These are phyloP conservation scores for Ceratocystis cubensis DNA, from an alignment of 2,329 filamentous ascomycete genomes.

Conservation along the genomic window DNA sequence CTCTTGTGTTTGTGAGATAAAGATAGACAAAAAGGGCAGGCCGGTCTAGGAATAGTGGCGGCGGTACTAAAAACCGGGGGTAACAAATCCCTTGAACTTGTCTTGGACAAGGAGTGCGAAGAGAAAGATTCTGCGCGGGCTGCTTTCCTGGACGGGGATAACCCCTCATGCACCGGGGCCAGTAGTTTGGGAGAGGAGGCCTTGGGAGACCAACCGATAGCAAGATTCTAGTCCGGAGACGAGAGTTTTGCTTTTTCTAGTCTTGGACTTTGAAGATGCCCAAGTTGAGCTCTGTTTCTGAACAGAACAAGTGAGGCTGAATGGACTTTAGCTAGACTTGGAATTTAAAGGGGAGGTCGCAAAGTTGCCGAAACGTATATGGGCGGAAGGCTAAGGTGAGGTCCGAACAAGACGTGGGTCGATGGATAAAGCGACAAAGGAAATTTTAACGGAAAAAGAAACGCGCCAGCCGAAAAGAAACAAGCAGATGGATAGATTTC, in stretches of 20 bases:
- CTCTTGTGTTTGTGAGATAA: background rate
- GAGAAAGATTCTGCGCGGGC: conserved; percentile 17
- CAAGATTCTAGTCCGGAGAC: conserved; percentile 1
- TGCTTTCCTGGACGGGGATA: conserved; percentile 18
- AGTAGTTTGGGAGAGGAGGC: conserved; percentile 11
- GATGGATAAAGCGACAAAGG: background rate
- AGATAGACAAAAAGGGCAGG: background rate
- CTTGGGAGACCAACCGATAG: conserved; percentile 13
- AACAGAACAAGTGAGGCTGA: background rate
- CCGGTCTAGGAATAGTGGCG: background rate
- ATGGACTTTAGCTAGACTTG: background rate
- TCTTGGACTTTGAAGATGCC: background rate
- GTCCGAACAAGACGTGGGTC: background rate
- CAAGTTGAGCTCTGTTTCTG: background rate
- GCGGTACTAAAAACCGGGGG: background rate
- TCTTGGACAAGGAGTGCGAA: conserved; percentile 12
- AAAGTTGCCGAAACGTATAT: background rate
- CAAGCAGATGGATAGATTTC: background rate
- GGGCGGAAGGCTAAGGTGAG: background rate
- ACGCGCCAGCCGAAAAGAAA: conserved; percentile 3
- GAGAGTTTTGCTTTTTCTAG: background rate
- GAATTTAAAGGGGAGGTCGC: background rate
- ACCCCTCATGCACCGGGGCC: conserved; percentile 18
- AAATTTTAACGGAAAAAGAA: background rate
- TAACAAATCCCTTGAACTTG: background rate